Evolutionary conservation across 257 asterid genomes (phyloP).

Genomic region (Nicotiana obtusifolia): DNA sequence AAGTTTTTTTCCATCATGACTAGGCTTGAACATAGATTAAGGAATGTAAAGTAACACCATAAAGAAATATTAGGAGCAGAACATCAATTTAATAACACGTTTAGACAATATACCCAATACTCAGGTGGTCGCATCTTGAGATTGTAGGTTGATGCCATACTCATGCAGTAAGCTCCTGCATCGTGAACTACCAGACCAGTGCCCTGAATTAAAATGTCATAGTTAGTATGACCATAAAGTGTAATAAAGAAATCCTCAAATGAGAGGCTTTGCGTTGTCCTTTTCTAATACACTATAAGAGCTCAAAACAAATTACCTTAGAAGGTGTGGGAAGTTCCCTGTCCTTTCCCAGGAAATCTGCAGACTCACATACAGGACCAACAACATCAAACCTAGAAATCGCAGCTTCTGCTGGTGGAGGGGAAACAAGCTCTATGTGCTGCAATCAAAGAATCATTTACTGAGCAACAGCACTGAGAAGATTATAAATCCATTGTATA

Average conservation of each 20-base stretch:
- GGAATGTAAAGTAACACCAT: neutral
- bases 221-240: constrained; percentile 3
- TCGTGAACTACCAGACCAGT: constrained; percentile 92
- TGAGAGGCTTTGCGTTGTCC: neutral
- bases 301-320: constrained; percentile 34
- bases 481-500: neutral
- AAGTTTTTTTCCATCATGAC: neutral
- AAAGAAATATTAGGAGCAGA: neutral
- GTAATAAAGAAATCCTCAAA: neutral
- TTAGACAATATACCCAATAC: constrained; percentile 57
- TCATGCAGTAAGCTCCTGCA: constrained; percentile 99
- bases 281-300: neutral
- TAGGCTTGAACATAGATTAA: neutral
- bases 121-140: constrained; percentile 99
- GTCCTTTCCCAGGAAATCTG: constrained; percentile 93
- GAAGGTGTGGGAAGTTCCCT: constrained; percentile 81
- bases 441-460: constrained; percentile 29
- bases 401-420: constrained; percentile 52
- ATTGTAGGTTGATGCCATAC: constrained; percentile 98
- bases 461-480: neutral
- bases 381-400: constrained; percentile 73
- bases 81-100: neutral
- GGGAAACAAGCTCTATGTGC: constrained; percentile 94
- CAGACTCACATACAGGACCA: constrained; percentile 96
- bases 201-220: constrained; percentile 47